phyloP scores from a whole-genome alignment of 805 yeast genomes.

The Kurtzmaniella cleridarum region DNA sequence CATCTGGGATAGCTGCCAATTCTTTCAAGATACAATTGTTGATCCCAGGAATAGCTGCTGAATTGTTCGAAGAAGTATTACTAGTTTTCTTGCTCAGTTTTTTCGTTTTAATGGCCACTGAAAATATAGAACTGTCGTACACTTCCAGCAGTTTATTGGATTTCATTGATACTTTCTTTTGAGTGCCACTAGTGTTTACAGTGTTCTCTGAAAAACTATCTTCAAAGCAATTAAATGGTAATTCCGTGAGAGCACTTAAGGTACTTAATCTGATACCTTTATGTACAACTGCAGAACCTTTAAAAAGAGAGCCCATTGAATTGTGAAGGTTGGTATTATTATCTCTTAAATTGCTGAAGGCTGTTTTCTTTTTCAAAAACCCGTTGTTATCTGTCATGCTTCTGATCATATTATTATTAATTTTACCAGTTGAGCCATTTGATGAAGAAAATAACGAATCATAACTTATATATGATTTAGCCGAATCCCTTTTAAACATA shows the following conservation, averaged over 20 bases:
- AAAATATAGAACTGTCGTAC: constrained; percentile 31
- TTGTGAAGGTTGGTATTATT: background rate
- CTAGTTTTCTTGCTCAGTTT: constrained; percentile 9
- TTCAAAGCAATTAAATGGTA: constrained; percentile 24
- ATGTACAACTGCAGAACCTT: constrained; percentile 20
- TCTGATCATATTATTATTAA: constrained; percentile 7
- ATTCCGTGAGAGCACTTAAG: constrained; percentile 33
- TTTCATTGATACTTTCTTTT: constrained; percentile 6
- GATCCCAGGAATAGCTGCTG: constrained; percentile 54
- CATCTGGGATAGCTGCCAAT: constrained; percentile 83
- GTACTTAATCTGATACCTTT: constrained; percentile 32
- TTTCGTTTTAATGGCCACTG: constrained; percentile 19
- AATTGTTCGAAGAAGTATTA: constrained; percentile 15
- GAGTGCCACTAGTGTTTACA: background rate
- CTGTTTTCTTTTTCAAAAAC: constrained; percentile 44
- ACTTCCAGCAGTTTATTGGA: constrained; percentile 22
- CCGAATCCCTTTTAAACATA: constrained; percentile 30
- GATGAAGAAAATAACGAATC: constrained; percentile 49
- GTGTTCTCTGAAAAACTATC: constrained; percentile 4
- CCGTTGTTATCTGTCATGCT: constrained; percentile 8
- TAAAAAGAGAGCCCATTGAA: constrained; percentile 16
- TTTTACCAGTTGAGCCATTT: constrained; percentile 11
- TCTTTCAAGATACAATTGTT: constrained; percentile 42
- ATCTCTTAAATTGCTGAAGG: constrained; percentile 43
- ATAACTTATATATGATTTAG: constrained; percentile 52